Percentiles rank a stretch among this genome's conserved stretches.
phyloP scores from a whole-genome alignment of 2,329 filamentous ascomycete genomes.

The Scolecobasidium constrictum region DNA sequence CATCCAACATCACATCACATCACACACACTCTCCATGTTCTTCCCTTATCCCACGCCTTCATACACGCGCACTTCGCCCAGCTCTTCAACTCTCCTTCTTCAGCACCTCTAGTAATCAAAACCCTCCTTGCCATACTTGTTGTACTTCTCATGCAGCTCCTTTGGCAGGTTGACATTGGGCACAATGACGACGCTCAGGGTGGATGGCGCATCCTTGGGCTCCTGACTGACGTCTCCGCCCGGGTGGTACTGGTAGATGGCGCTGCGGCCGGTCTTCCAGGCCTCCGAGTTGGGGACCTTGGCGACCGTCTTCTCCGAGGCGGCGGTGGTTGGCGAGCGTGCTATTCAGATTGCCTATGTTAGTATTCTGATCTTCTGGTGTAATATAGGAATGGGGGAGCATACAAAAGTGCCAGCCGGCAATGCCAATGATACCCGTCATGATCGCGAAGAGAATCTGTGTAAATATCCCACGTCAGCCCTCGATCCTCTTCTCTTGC shows the following conservation, averaged over 20 bases:
- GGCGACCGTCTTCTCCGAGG: constrained; percentile 67
- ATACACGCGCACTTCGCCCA: too few species aligned
- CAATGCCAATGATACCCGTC: constrained; percentile 76
- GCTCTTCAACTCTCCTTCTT: too few species aligned
- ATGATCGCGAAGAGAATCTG: constrained; percentile 89
- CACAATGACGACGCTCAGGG: constrained; percentile 87
- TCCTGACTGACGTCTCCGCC: constrained; percentile 66
- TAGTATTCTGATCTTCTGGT: constrained; percentile 3
- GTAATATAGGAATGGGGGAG: background rate
- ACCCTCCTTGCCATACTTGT: constrained; percentile 99
- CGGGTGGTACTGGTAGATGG: constrained; percentile 59
- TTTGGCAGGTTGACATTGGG: constrained; percentile 88
- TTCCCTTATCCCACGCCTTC: too few species aligned
- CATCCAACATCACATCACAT: too few species aligned
- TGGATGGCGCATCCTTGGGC: constrained; percentile 85
- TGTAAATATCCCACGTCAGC: too few species aligned
- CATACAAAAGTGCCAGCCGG: constrained; percentile 80
- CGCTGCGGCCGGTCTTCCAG: constrained; percentile 63
- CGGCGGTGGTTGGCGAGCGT: constrained; percentile 72
- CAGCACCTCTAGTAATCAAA: constrained; percentile 34
- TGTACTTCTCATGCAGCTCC: constrained; percentile 91
- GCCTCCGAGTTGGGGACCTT: constrained; percentile 74
- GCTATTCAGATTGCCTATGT: constrained; percentile 47
- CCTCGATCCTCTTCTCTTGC: background rate
- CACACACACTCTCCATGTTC: too few species aligned